Conservation (phyloP, 2,329 filamentous ascomycete species). For the Botrytis paeoniae region DNA sequence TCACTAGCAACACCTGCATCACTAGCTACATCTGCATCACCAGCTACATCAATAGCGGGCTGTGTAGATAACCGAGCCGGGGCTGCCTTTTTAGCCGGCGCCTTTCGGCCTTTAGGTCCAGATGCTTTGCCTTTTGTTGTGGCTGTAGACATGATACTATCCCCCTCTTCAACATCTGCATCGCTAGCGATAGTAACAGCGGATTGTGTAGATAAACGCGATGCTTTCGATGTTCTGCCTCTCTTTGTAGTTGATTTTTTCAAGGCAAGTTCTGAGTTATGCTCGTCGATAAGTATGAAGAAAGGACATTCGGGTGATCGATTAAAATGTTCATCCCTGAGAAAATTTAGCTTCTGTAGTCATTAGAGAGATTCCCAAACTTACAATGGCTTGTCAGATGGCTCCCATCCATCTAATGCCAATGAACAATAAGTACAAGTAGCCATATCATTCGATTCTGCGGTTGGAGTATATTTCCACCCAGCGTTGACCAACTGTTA, state of each 20-base stretch:
- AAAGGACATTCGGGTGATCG: slow-evolving; percentile 79
- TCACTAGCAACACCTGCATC: slow-evolving; percentile 43
- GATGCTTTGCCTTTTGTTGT: slow-evolving; percentile 59
- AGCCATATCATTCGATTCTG: slow-evolving; percentile 82
- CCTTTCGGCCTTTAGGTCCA: slow-evolving; percentile 47
- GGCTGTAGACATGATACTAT: slow-evolving; percentile 57
- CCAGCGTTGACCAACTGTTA: slow-evolving; percentile 80
- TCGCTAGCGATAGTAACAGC: slow-evolving; percentile 51
- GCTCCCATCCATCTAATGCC: slow-evolving; percentile 92
- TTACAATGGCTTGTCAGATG: slow-evolving; percentile 81
- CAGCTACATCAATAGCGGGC: slow-evolving; percentile 50
- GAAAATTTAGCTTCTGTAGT: not conserved
- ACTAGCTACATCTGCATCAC: slow-evolving; percentile 40
- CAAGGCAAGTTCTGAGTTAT: slow-evolving; percentile 45
- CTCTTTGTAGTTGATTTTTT: slow-evolving; percentile 55
- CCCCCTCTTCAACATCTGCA: slow-evolving; percentile 46
- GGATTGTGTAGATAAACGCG: slow-evolving; percentile 61
- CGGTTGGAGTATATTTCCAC: slow-evolving; percentile 87
- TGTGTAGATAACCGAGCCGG: slow-evolving; percentile 61
- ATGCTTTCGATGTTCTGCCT: slow-evolving; percentile 63
- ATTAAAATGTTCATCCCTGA: slow-evolving; percentile 80
- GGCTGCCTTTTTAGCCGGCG: slow-evolving; percentile 54
- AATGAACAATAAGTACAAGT: slow-evolving; percentile 89
- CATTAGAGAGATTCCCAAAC: slow-evolving; percentile 37
- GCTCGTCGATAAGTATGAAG: slow-evolving; percentile 65